Percentiles rank a stretch among this genome's conserved stretches.
phyloP scores from a whole-genome alignment of 805 yeast genomes.

The Schwanniomyces sp. region DNA sequence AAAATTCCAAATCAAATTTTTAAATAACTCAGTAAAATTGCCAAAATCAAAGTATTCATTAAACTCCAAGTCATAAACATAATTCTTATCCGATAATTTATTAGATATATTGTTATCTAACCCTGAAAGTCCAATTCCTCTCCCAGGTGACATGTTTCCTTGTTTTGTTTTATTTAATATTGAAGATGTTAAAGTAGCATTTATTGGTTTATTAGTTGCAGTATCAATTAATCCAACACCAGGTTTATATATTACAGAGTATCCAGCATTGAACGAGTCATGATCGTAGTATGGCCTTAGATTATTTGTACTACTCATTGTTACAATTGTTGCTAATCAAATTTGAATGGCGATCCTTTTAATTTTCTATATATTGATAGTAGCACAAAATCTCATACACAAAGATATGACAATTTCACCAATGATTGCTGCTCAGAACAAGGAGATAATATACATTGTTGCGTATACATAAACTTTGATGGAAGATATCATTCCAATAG shows the following conservation, averaged over 20 bases:
- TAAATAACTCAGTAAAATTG: constrained; percentile 56
- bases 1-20: constrained; percentile 60
- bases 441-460: not conserved
- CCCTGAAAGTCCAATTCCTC: constrained; percentile 14
- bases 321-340: not conserved
- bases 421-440: not conserved
- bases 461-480: too few relatives aligned
- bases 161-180: constrained; percentile 12
- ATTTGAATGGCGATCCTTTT: not conserved
- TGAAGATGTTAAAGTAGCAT: constrained; percentile 23
- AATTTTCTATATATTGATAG: not conserved
- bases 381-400: not conserved
- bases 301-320: constrained; percentile 10
- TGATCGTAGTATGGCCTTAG: constrained; percentile 72
- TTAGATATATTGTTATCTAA: constrained; percentile 11
- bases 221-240: constrained; percentile 61
- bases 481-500: too few relatives aligned
- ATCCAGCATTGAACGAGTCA: constrained; percentile 65
- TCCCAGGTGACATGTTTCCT: constrained; percentile 13
- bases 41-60: constrained; percentile 62
- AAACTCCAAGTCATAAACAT: constrained; percentile 60
- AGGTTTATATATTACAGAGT: constrained; percentile 58
- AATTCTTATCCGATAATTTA: constrained; percentile 33
- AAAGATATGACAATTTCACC: not conserved
- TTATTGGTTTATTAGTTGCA: constrained; percentile 34